Conservation (phyloP, 345 rosid genomes). For the Eucalyptus pauciflora region DNA sequence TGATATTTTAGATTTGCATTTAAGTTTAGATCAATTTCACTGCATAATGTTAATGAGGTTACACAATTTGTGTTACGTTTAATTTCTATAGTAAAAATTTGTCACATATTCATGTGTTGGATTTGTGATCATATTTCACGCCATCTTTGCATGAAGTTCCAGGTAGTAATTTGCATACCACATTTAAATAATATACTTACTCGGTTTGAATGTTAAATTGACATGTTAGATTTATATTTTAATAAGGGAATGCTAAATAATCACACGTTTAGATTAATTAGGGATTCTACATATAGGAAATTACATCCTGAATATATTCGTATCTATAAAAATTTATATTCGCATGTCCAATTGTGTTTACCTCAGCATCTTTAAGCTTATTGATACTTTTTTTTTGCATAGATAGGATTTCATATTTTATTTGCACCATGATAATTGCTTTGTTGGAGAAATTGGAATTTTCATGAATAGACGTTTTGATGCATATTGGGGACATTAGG, state of each 20-base stretch:
- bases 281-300: background rate
- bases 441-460: background rate
- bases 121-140: background rate
- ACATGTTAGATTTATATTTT: background rate
- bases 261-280: too few species aligned
- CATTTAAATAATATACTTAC: too few species aligned
- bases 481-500: background rate
- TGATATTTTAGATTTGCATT: too few species aligned
- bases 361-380: background rate
- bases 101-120: background rate
- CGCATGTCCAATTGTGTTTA: background rate
- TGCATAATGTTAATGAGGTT: rapidly evolving
- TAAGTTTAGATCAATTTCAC: too few species aligned
- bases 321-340: too few species aligned
- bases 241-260: too few species aligned
- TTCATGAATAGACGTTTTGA: background rate
- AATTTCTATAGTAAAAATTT: too few species aligned
- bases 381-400: too few species aligned
- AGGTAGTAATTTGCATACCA: background rate
- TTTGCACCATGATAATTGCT: background rate
- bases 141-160: background rate
- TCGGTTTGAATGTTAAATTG: background rate
- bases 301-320: too few species aligned
- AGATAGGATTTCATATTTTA: background rate
- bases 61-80: too few species aligned